A percentile compares a stretch with the other conserved stretches of the same genome.
Conservation (phyloP, 805 yeast genomes). For the Grigorovia yakushimaensis region DNA sequence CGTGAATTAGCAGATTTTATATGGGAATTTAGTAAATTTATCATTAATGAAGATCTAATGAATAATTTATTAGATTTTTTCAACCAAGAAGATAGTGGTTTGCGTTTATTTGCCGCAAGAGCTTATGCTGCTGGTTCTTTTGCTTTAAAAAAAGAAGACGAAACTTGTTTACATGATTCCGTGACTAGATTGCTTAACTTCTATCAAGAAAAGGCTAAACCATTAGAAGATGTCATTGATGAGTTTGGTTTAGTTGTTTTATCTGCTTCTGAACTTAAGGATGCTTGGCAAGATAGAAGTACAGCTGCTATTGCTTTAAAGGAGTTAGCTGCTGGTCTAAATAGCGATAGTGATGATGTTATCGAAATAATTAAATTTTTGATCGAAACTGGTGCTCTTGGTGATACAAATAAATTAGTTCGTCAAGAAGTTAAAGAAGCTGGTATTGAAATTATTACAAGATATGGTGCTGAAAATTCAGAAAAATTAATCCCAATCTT, state of each 20-base stretch:
- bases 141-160: constrained; percentile 23
- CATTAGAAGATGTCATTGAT: constrained; percentile 70
- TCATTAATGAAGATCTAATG: constrained; percentile 29
- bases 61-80: constrained; percentile 41
- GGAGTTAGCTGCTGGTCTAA: constrained; percentile 41
- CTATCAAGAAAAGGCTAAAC: constrained; percentile 53
- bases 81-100: constrained; percentile 48
- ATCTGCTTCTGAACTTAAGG: constrained; percentile 50
- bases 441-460: constrained; percentile 63
- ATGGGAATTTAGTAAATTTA: constrained; percentile 70
- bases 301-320: constrained; percentile 67
- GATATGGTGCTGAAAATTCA: constrained; percentile 56
- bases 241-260: constrained; percentile 70
- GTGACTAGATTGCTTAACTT: constrained; percentile 41
- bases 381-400: constrained; percentile 54
- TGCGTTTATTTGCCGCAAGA: constrained; percentile 63
- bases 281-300: constrained; percentile 76
- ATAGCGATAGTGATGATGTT: constrained; percentile 32
- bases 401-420: constrained; percentile 63
- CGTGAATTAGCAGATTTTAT: constrained; percentile 65
- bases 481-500: constrained; percentile 74
- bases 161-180: constrained; percentile 25
- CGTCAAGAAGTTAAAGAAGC: constrained; percentile 81
- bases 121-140: constrained; percentile 54
- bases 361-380: constrained; percentile 52